phyloP scores from a whole-genome alignment of 495 filamentous ascomycete species.

The Astrocystis sublimbata region DNA sequence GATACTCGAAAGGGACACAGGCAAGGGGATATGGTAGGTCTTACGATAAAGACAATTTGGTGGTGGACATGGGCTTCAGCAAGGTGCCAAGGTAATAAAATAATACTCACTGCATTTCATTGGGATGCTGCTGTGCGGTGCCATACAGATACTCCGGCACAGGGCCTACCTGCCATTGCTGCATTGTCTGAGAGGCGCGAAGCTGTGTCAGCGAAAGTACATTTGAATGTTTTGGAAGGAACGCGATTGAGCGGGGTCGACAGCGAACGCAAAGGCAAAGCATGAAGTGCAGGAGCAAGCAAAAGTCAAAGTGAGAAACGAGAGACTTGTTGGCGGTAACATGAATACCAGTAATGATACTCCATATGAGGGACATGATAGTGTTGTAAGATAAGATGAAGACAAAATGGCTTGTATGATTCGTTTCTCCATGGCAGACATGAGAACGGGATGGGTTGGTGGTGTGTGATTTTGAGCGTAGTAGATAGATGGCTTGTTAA shows the following conservation, averaged over 20 bases:
- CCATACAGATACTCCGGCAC: slow-evolving; percentile 48
- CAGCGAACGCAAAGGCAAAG: too few relatives aligned
- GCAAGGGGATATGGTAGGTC: slow-evolving; percentile 8
- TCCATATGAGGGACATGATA: not conserved
- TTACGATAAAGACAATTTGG: slow-evolving; percentile 12
- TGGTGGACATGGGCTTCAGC: slow-evolving; percentile 25
- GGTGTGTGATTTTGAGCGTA: not conserved
- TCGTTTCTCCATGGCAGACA: not conserved
- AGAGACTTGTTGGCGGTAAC: not conserved
- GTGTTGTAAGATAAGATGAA: not conserved
- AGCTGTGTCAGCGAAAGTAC: slow-evolving; percentile 31
- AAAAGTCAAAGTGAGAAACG: not conserved
- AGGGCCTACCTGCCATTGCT: slow-evolving; percentile 54
- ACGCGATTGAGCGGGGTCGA: too few relatives aligned
- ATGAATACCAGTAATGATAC: not conserved
- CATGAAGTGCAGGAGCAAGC: too few relatives aligned
- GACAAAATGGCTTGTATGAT: not conserved
- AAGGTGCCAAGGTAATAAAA: slow-evolving; percentile 17
- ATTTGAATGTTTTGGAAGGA: not conserved
- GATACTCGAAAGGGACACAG: slow-evolving; percentile 15
- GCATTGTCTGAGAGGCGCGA: slow-evolving; percentile 47
- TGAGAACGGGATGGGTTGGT: not conserved
- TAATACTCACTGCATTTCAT: slow-evolving; percentile 55
- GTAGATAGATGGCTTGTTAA: not conserved
- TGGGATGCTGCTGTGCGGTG: slow-evolving; percentile 51